Conservation (phyloP, 1,139 yeast genomes). For the Blastobotrys ciferrii region DNA sequence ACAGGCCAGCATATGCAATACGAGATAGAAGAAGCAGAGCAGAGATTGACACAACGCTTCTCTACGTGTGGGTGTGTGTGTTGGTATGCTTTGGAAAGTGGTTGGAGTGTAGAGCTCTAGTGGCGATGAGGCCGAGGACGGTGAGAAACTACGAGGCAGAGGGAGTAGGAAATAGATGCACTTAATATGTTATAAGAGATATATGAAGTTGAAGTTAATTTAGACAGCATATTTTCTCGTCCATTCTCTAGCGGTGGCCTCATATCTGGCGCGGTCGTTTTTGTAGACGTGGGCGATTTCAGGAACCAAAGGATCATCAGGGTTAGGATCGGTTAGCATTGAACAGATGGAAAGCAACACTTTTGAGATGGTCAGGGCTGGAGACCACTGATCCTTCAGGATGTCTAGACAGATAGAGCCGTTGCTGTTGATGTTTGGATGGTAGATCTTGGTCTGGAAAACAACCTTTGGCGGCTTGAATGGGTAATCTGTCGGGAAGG, state of each 20-base stretch:
- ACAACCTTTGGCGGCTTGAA: slow-evolving; percentile 93
- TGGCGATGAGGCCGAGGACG: too few species aligned
- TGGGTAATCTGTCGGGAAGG: slow-evolving; percentile 93
- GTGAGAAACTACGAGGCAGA: not conserved
- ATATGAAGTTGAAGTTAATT: slow-evolving; percentile 14
- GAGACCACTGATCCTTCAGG: slow-evolving; percentile 88
- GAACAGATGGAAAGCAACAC: slow-evolving; percentile 87
- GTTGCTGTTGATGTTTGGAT: slow-evolving; percentile 85
- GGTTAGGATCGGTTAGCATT: slow-evolving; percentile 92
- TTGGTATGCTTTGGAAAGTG: too few species aligned
- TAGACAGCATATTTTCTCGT: slow-evolving; percentile 96
- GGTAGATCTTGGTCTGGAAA: slow-evolving; percentile 86
- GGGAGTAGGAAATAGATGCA: not conserved
- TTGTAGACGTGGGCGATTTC: slow-evolving; percentile 97
- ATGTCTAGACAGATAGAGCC: slow-evolving; percentile 87
- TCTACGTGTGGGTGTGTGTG: too few species aligned
- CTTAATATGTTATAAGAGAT: not conserved
- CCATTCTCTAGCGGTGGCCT: slow-evolving; percentile 98
- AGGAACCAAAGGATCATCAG: slow-evolving; percentile 98
- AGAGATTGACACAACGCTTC: too few species aligned
- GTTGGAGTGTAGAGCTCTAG: too few species aligned
- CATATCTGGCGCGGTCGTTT: slow-evolving; percentile 91
- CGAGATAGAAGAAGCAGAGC: too few species aligned
- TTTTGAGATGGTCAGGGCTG: slow-evolving; percentile 86
- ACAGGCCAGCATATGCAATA: too few species aligned